Percentiles rank a stretch among this genome's conserved stretches.
These are phyloP conservation scores for Pythium insidiosum DNA, from an alignment of 352 stramenopile species.

Conservation along the genomic window DNA sequence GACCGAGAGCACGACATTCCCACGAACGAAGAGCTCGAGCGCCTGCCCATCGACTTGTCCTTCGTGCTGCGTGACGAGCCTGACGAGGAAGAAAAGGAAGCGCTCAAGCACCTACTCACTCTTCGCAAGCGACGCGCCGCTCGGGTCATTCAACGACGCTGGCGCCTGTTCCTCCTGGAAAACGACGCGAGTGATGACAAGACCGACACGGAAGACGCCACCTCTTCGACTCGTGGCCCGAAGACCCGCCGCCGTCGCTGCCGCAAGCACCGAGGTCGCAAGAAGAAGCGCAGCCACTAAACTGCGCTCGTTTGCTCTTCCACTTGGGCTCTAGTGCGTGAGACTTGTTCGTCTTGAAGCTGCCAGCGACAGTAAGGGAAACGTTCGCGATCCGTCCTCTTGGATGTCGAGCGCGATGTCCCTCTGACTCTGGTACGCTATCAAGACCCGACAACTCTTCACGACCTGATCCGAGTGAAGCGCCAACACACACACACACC, in stretches of 20 bases:
- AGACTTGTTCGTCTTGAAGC: neutral
- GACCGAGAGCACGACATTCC: conserved; percentile 14
- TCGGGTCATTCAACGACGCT: conserved; percentile 16
- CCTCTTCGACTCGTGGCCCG: neutral
- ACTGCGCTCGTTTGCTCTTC: neutral
- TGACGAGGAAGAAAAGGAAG: conserved; percentile 7
- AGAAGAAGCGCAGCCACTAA: conserved; percentile 19
- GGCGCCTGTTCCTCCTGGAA: conserved; percentile 8
- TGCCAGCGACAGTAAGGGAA: conserved; percentile 6
- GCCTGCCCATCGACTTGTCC: conserved; percentile 19
- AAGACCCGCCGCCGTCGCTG: conserved; percentile 16
- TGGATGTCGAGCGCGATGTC: conserved; percentile 23
- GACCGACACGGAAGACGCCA: conserved; percentile 13
- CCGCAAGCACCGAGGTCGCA: conserved; percentile 21
- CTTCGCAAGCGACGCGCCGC: conserved; percentile 14
- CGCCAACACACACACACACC: no score
- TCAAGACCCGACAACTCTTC: no score
- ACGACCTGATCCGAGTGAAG: no score
- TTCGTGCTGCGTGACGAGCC: conserved; percentile 15
- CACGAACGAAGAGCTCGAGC: conserved; percentile 21
- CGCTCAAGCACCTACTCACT: conserved; percentile 5
- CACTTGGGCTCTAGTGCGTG: no score
- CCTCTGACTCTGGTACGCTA: neutral
- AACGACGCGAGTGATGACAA: conserved; percentile 9
- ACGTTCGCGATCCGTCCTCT: conserved; percentile 19